phyloP scores from a whole-genome alignment of 2,329 filamentous ascomycete species.

The Diplocarpon rosae region DNA sequence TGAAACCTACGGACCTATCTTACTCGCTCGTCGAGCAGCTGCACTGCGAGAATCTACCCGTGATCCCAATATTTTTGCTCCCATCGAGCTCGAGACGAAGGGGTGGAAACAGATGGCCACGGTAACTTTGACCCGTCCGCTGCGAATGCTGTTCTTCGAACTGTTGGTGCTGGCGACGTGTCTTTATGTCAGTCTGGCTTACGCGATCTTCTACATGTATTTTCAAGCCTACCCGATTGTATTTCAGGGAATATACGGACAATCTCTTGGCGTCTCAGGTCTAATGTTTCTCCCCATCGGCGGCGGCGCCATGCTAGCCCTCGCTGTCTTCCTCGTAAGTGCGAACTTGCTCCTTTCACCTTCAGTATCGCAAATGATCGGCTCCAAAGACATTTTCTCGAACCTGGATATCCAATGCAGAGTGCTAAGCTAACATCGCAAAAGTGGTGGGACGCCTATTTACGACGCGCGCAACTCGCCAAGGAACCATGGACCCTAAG shows the following conservation, averaged over 20 bases:
- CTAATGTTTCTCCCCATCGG: slow-evolving; percentile 49
- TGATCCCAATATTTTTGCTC: slow-evolving; percentile 42
- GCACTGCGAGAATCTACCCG: slow-evolving; percentile 49
- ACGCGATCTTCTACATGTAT: slow-evolving; percentile 51
- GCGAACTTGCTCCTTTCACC: too few relatives aligned
- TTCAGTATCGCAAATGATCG: too few relatives aligned
- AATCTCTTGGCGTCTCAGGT: slow-evolving; percentile 46
- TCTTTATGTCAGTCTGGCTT: slow-evolving; percentile 49
- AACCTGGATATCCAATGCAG: too few relatives aligned
- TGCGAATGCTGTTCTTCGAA: slow-evolving; percentile 48
- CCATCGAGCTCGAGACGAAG: slow-evolving; percentile 52
- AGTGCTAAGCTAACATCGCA: too few relatives aligned
- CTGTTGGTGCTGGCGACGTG: slow-evolving; percentile 52
- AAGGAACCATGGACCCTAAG: slow-evolving; percentile 38
- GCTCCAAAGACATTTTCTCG: too few relatives aligned
- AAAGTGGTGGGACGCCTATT: slow-evolving; percentile 38
- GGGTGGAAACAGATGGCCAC: slow-evolving; percentile 37
- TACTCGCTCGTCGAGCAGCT: slow-evolving; percentile 47
- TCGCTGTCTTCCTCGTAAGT: slow-evolving; percentile 32
- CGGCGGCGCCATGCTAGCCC: slow-evolving; percentile 39
- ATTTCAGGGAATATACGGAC: slow-evolving; percentile 47
- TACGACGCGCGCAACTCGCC: slow-evolving; percentile 37
- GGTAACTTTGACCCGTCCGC: slow-evolving; percentile 49
- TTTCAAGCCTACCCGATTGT: slow-evolving; percentile 57
- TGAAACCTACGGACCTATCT: slow-evolving; percentile 48